Base-by-base conservation (phyloP, 2,329 filamentous ascomycete genomes). In the Helicocarpus griseus region DNA sequence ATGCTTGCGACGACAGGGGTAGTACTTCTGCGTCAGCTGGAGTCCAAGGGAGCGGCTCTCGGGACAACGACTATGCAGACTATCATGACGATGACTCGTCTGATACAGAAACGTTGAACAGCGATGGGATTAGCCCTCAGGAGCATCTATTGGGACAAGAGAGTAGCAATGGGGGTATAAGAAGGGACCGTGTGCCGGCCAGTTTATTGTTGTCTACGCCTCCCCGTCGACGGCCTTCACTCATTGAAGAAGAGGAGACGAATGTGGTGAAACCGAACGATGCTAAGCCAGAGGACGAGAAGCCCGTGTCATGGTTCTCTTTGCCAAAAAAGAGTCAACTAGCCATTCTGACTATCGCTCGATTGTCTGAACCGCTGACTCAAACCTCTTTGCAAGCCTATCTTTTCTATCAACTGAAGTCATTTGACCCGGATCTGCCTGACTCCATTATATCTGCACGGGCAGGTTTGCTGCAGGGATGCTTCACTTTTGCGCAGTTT, bases 401-500 rank as follows among this genome's bases (percentile, higher is more conserved):
- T 68, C 82, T 94, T 74, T 94, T 88, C 69, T 94, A 91, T 67
- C 87, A 93, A 66, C 78, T 95, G n/a, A 82, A 81, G 59, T 91
- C 84, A 53, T 91, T 95, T 60, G 76, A 86, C 22, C 74, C 75
- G 2, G 74, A 69, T 21, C 65, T 77, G 19, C 70, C 77, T 2
- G 77, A 83, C 50, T 76, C 76, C 1, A 81, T 78, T 1, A 89
- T 95, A 57, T 81, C 89, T 0, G 76, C 78, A 19, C 88, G 93
- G 65, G 86, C 86, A 1, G 89, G 89, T 36, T 71, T 94, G 2
- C 73, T 95, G 22, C 82, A 87, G 45, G 87, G 85, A 11, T 83
- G 82, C 36, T 95, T 95, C 63, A 90, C 86, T 0, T 85, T 83
- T 0, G 84, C 86, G 0, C 89, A 95, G 65, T 91, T 91, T 61